These are phyloP conservation scores for Mucor sp. DNA, from an alignment of 371 early-diverging fungal species.

Conservation along the genomic window DNA sequence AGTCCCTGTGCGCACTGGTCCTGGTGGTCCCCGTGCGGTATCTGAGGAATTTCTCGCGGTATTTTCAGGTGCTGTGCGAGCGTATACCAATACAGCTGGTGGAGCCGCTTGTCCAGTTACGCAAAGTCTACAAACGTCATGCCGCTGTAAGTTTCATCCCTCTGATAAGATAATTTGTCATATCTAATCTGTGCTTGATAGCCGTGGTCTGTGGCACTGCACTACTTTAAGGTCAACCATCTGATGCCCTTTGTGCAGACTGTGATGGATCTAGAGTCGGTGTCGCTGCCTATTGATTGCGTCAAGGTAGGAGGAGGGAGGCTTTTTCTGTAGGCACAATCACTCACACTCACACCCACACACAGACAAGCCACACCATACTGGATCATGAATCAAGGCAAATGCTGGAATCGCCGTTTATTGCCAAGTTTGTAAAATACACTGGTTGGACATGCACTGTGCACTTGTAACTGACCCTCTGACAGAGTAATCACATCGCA, in stretches of 20 bases:
- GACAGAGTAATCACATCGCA: constrained; percentile 61
- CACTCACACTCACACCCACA: neutral
- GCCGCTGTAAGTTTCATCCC: constrained; percentile 17
- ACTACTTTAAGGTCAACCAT: constrained; percentile 48
- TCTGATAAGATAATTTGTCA: neutral
- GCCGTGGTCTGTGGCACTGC: constrained; percentile 45
- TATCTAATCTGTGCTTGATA: constrained; percentile 17
- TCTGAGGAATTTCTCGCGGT: constrained; percentile 56
- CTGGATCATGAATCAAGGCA: constrained; percentile 55
- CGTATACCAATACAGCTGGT: constrained; percentile 56
- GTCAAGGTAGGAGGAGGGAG: constrained; percentile 49
- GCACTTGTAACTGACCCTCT: constrained; percentile 4
- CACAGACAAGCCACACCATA: constrained; percentile 54
- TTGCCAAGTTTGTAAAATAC: constrained; percentile 44
- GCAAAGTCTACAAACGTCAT: constrained; percentile 28
- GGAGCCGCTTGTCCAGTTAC: constrained; percentile 38
- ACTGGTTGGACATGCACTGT: neutral
- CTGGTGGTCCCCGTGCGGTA: constrained; percentile 59
- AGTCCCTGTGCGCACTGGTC: constrained; percentile 44
- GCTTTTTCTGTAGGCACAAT: too few species aligned
- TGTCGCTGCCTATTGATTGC: constrained; percentile 58
- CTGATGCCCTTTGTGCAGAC: constrained; percentile 59
- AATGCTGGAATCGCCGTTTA: constrained; percentile 56
- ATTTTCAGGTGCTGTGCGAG: constrained; percentile 51
- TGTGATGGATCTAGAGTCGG: constrained; percentile 63